phyloP scores from a whole-genome alignment of 2,329 filamentous ascomycete species.

The Aureobasidium sp. region DNA sequence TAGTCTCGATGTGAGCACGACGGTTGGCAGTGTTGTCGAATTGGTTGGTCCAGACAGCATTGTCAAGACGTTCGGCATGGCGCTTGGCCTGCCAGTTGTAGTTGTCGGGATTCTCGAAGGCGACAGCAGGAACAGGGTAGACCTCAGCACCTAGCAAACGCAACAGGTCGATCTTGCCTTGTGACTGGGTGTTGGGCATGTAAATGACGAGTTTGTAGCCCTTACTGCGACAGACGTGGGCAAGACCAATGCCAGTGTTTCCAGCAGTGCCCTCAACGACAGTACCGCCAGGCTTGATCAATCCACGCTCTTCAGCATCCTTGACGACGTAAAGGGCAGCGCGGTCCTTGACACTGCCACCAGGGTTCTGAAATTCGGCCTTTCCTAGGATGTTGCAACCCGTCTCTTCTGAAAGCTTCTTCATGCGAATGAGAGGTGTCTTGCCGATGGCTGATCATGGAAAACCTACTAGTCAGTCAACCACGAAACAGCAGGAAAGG shows the following conservation, averaged over 20 bases:
- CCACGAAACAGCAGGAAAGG: not conserved
- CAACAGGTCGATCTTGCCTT: conserved; percentile 93
- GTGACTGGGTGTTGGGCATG: conserved; percentile 98
- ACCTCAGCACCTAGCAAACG: conserved; percentile 89
- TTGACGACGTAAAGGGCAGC: conserved; percentile 90
- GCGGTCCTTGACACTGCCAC: conserved; percentile 92
- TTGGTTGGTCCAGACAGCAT: conserved; percentile 97
- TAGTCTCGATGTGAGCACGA: conserved; percentile 91
- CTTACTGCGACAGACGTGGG: conserved; percentile 86
- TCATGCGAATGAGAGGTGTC: conserved; percentile 86
- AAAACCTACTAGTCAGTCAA: conserved; percentile 15
- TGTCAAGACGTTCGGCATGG: conserved; percentile 78
- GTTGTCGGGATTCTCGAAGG: conserved; percentile 90
- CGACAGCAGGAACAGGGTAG: conserved; percentile 88
- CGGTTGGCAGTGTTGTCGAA: conserved; percentile 96
- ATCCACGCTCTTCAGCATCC: conserved; percentile 82
- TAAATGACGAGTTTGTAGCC: conserved; percentile 97
- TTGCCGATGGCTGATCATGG: conserved; percentile 78
- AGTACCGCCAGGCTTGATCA: conserved; percentile 78
- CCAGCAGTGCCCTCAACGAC: conserved; percentile 96
- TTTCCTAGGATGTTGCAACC: conserved; percentile 94
- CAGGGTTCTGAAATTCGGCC: conserved; percentile 97
- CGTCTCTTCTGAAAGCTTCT: conserved; percentile 79
- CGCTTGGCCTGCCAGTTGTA: conserved; percentile 94
- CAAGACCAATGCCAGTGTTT: conserved; percentile 95